Evolutionary conservation across 306 rosid species (phyloP), one percentile per base, ranked within the genome.

Genomic region (Cicer arietinum): DNA sequence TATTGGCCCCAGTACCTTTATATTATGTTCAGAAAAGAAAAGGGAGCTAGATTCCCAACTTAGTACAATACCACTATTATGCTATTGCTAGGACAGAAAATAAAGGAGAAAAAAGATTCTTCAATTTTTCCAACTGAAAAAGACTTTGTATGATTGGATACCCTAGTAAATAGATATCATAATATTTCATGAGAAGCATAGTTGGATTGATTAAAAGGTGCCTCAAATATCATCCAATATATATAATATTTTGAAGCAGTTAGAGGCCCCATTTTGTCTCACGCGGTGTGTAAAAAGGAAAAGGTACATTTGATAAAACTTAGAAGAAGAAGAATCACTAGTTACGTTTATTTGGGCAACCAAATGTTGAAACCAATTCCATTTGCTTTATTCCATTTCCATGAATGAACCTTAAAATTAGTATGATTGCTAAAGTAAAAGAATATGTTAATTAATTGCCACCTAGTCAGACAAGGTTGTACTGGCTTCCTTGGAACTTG

Each of bases 91-190:
- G 46, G n/a, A 40, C 54, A 69, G 83, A 71, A 25, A 71, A 46
- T 35, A 66, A 65, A 59, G 74, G 8, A 73, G 47, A 25, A 64
- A 77, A 76, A 58, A 46, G 77, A 76, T 74, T 77, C 88, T 69
- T 41, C 35, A 44, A 43, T 58, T 58, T 17, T 51, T 20, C 47
- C 67, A 62, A 56, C 74, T 56, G 75, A 68, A 67, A 77, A 77
- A 75, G 71, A 73, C 62, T 59, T 82, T 69, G 58, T 43, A 72
- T 80, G 53, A 73, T 77, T 71, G 17, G 69, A 77, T 73, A 20
- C 41, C 52, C 58, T 6, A 39, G n/a, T 53, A 56, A 30, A 8
- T 53, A 56, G 59, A 8, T 53, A 53, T 3, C 13, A 58, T 58
- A 41, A 58, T 25, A 25, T 25, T 58, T 58, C 16, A 58, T 58